Evolutionary conservation across 164 flowering plant species (phyloP).

Genomic region (Houttuynia cordata): DNA sequence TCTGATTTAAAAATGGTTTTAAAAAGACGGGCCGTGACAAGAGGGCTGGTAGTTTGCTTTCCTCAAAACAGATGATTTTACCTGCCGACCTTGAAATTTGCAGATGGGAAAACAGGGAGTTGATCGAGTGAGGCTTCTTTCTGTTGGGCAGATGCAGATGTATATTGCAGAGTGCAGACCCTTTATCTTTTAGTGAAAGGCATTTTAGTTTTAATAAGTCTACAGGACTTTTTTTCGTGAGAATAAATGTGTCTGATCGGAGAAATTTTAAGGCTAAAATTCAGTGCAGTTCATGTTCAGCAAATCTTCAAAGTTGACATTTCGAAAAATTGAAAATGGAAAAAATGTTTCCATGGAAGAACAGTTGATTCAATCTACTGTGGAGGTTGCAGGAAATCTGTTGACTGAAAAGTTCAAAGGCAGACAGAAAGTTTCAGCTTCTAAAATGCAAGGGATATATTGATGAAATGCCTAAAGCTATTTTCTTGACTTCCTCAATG

Average conservation of each 20-base stretch:
- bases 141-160: conserved; percentile 37
- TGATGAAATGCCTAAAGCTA: neutral
- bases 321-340: neutral
- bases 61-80: conserved; percentile 2
- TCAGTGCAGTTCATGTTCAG: neutral
- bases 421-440: neutral
- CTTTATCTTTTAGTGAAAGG: conserved; percentile 25
- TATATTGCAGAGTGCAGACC: conserved; percentile 46
- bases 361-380: neutral
- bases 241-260: too few species aligned
- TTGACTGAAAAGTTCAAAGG: neutral
- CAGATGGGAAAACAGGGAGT: conserved; percentile 6
- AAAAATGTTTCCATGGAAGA: neutral
- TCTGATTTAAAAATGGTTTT: too few species aligned
- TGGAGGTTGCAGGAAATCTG: neutral
- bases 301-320: neutral
- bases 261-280: too few species aligned
- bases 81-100: conserved; percentile 2
- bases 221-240: neutral
- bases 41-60: conserved; percentile 17
- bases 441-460: neutral
- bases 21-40: too few species aligned
- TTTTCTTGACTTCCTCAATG: neutral
- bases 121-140: conserved; percentile 18
- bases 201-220: conserved; percentile 6